Evolutionary conservation across 805 yeast genomes (phyloP).

Genomic region (Spathaspora sp.): DNA sequence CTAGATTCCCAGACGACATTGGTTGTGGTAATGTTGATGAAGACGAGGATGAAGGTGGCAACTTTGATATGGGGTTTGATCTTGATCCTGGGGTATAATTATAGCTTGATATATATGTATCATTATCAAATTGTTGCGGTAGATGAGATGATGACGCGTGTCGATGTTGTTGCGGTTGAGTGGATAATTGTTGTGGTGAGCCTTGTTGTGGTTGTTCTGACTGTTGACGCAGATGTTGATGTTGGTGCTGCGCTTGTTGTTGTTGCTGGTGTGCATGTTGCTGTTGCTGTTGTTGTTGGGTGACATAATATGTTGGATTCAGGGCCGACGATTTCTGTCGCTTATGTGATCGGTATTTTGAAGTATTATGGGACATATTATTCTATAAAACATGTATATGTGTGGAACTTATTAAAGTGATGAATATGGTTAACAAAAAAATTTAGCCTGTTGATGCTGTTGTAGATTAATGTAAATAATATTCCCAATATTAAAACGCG

Average conservation of each 20-base stretch:
- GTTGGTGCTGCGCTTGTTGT: not conserved
- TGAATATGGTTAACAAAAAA: no score
- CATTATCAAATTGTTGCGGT: slow-evolving; percentile 8
- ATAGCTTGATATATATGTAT: slow-evolving; percentile 6
- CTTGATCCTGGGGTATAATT: slow-evolving; percentile 1
- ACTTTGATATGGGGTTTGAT: not conserved
- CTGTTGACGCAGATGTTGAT: slow-evolving; percentile 2
- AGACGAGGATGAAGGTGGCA: not conserved
- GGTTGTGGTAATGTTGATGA: slow-evolving; percentile 1
- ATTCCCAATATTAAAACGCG: no score
- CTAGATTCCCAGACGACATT: not conserved
- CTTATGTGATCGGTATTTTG: slow-evolving; percentile 24
- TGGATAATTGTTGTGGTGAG: not conserved
- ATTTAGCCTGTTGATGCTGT: no score
- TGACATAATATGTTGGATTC: slow-evolving; percentile 27
- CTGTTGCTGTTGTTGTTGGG: slow-evolving; percentile 3
- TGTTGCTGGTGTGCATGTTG: slow-evolving; percentile 2
- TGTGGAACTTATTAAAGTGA: not conserved
- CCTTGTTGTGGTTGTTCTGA: slow-evolving; percentile 2
- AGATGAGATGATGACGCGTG: not conserved
- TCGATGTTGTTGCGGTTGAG: slow-evolving; percentile 2
- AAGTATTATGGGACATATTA: slow-evolving; percentile 7
- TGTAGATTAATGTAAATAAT: no score
- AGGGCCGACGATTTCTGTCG: slow-evolving; percentile 35
- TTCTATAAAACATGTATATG: not conserved